Evolutionary conservation across 2,329 filamentous ascomycete species (phyloP).

Genomic region (Talaromyces sp.): DNA sequence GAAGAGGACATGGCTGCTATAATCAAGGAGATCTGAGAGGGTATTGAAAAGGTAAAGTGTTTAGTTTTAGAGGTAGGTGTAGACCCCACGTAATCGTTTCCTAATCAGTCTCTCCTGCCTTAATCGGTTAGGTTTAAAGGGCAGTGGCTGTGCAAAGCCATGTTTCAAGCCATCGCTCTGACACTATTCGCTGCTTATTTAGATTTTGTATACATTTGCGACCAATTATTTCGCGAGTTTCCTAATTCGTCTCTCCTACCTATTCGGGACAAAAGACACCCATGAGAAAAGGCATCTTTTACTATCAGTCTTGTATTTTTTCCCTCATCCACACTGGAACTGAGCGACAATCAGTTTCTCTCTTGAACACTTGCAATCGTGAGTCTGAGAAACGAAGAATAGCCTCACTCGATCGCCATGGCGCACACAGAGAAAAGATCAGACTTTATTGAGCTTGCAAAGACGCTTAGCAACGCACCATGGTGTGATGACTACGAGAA

Average conservation of each 20-base stretch:
- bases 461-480: not conserved
- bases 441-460: slow-evolving; percentile 6
- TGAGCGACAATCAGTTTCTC: not conserved
- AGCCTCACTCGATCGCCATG: not conserved
- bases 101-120: slow-evolving; percentile 10
- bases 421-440: slow-evolving; percentile 5
- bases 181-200: not conserved
- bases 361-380: not conserved
- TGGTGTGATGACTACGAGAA: slow-evolving; percentile 16
- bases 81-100: not conserved
- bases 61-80: not conserved
- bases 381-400: not conserved
- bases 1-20: not conserved
- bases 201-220: not conserved
- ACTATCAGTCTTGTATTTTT: not conserved
- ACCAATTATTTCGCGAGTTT: not conserved
- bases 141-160: not conserved
- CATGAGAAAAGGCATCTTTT: not conserved
- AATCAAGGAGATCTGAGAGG: not conserved
- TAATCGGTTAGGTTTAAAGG: not conserved
- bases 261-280: not conserved
- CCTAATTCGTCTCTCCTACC: not conserved
- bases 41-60: not conserved
- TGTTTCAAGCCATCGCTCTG: not conserved
- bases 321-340: not conserved